Evolutionary conservation across 2,329 filamentous ascomycete species (phyloP), one percentile per base, ranked within the genome.

Genomic region (Venturia nashicola): DNA sequence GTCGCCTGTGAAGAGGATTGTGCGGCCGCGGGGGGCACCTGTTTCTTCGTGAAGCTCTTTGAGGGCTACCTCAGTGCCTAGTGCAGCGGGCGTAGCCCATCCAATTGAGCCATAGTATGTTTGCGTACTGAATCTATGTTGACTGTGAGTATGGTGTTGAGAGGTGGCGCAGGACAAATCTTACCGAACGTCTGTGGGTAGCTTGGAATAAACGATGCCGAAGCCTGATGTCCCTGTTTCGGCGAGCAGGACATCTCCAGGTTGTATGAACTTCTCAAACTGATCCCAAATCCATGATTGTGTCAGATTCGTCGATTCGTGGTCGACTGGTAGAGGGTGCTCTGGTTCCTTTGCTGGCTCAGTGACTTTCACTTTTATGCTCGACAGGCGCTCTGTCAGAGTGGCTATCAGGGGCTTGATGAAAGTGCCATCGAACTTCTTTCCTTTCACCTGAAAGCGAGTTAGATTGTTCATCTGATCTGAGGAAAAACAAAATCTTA

Each of bases 1-100:
- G 62, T 87, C 85, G 5, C 84, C 85, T 42, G 85, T 85, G 66
- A 85, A 77, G 1, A 86, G 72, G 11, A 86, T 77, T 0, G 83
- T 82, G 63, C 82, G 65, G 5, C 72, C 70, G 6, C 42, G 66
- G 55, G n/a, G 65, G 32, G 34, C 62, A 51, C 40, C 54, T 7
- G 65, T 48, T 59, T 69, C 65, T 14, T 71, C 16, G 70, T 69
- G 36, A 2, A 79, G 69, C 64, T 85, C 82, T 23, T 73, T 71
- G 3, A 80, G 77, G 0, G 86, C 86, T 0, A 77, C 64, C 32
- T 76, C 76, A 0, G 71, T 71, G 16, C 77, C 77, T 4, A 78
- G 70, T 0, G 76, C 73, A 0, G 77, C 76, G 6, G 76, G 74
- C 1, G 72, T 74, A 2, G 76, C 76, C 64, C 71, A 78, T 1